phyloP scores from a whole-genome alignment of 2,329 filamentous ascomycete genomes.

The Calonectria hawksworthii region DNA sequence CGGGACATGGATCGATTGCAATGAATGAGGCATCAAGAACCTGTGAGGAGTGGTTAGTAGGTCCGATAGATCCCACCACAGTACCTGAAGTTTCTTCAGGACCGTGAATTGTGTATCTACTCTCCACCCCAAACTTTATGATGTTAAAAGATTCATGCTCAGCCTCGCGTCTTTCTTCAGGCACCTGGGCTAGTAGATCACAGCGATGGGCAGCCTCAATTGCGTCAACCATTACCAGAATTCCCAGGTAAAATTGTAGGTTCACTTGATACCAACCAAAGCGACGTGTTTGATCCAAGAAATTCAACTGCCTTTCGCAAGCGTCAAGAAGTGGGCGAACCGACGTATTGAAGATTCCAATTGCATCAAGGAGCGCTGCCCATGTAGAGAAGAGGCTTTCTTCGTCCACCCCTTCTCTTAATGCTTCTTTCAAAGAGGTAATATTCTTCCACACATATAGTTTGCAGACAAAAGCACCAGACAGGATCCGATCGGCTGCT shows the following conservation, averaged over 20 bases:
- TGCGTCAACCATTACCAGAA: slow-evolving; percentile 48
- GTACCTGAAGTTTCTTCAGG: slow-evolving; percentile 20
- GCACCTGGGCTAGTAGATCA: slow-evolving; percentile 44
- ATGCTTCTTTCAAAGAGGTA: slow-evolving; percentile 50
- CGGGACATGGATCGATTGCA: slow-evolving; percentile 51
- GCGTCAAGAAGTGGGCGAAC: slow-evolving; percentile 45
- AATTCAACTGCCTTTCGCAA: slow-evolving; percentile 49
- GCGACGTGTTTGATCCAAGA: slow-evolving; percentile 48
- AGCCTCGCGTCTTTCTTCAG: slow-evolving; percentile 43
- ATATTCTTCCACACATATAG: slow-evolving; percentile 50
- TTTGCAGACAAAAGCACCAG: slow-evolving; percentile 47
- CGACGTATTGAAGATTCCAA: slow-evolving; percentile 45
- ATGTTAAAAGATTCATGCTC: slow-evolving; percentile 51
- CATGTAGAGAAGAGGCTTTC: slow-evolving; percentile 42
- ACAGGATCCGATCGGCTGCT: slow-evolving; percentile 49
- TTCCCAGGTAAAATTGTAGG: slow-evolving; percentile 51
- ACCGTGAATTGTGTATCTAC: slow-evolving; percentile 34
- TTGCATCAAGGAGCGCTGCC: slow-evolving; percentile 40
- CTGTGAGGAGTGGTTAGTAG: not conserved
- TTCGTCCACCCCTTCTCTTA: slow-evolving; percentile 50
- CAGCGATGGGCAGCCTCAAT: slow-evolving; percentile 47
- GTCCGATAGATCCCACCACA: not conserved
- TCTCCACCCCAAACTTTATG: slow-evolving; percentile 49
- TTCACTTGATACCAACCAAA: slow-evolving; percentile 48
- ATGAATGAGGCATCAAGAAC: slow-evolving; percentile 46